Percentiles rank a stretch among this genome's conserved stretches.
phyloP scores from a whole-genome alignment of 805 yeast species.

The Schizosaccharomyces japonicus region DNA sequence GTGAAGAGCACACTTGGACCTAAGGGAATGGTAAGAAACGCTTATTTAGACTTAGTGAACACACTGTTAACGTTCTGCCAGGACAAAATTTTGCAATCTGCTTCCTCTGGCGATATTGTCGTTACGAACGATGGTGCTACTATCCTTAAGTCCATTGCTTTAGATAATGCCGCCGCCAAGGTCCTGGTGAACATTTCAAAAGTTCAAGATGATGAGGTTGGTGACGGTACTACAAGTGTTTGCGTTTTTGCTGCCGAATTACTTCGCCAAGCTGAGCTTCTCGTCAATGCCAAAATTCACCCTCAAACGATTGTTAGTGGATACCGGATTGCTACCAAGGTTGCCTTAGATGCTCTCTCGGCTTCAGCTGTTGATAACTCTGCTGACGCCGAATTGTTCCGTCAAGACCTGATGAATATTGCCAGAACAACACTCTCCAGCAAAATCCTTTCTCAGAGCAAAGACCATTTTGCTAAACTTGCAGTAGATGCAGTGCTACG shows the following conservation, averaged over 20 bases:
- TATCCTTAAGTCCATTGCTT: slow-evolving; percentile 73
- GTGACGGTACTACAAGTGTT: slow-evolving; percentile 95
- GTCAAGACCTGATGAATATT: slow-evolving; percentile 57
- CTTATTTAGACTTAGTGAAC: background rate
- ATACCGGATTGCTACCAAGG: slow-evolving; percentile 62
- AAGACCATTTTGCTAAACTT: slow-evolving; percentile 61
- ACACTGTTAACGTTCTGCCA: background rate
- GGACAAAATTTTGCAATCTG: slow-evolving; percentile 74
- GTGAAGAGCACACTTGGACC: slow-evolving; percentile 91
- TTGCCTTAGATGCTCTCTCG: slow-evolving; percentile 66
- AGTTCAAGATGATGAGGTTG: slow-evolving; percentile 94
- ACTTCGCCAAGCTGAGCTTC: slow-evolving; percentile 79
- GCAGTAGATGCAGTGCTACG: slow-evolving; percentile 89
- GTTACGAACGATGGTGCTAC: slow-evolving; percentile 98
- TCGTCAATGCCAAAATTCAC: slow-evolving; percentile 79
- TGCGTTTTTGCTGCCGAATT: slow-evolving; percentile 86
- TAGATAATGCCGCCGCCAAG: slow-evolving; percentile 94
- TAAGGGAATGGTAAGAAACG: slow-evolving; percentile 48
- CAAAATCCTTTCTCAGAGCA: slow-evolving; percentile 84
- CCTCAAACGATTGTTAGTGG: slow-evolving; percentile 97
- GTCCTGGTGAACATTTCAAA: slow-evolving; percentile 82
- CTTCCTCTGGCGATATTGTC: slow-evolving; percentile 50
- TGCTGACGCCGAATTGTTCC: slow-evolving; percentile 31
- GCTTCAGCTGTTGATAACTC: slow-evolving; percentile 55
- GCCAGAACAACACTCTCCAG: slow-evolving; percentile 87